phyloP scores from a whole-genome alignment of 2,329 filamentous ascomycete species.

The Tolypocladium cylindrosporum region DNA sequence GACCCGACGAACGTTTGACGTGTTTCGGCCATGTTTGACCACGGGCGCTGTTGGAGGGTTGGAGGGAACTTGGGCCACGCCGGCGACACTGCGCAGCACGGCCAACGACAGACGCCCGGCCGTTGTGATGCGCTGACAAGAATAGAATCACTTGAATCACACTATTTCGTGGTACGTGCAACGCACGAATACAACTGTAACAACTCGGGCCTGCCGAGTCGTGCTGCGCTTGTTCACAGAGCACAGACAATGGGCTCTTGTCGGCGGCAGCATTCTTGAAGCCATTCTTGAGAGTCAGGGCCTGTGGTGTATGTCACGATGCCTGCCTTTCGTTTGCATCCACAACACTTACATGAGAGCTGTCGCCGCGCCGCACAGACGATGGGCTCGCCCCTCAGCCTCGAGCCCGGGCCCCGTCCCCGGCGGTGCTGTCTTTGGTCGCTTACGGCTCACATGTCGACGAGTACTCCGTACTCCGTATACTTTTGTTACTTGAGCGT shows the following conservation, averaged over 20 bases:
- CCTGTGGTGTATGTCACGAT: background rate
- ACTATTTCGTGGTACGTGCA: too few relatives aligned
- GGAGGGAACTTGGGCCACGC: background rate
- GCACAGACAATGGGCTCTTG: background rate
- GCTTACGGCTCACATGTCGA: background rate
- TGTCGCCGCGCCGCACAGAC: background rate
- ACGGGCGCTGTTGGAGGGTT: background rate
- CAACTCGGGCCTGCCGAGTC: background rate
- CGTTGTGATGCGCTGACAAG: background rate
- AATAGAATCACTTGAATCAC: background rate
- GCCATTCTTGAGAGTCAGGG: background rate
- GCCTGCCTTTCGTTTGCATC: background rate
- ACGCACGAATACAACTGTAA: too few relatives aligned
- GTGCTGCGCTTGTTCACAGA: background rate
- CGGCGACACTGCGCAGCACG: background rate
- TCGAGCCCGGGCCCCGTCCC: too few relatives aligned
- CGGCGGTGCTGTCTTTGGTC: background rate
- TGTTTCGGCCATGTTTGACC: background rate
- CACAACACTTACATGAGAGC: too few relatives aligned
- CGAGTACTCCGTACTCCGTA: too few relatives aligned
- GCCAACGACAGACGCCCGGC: background rate
- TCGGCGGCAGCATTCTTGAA: background rate
- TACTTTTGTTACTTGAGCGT: too few relatives aligned
- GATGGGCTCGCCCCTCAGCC: background rate
- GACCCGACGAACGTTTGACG: background rate